Evolutionary conservation across 1,139 yeast species (phyloP).

Genomic region (Blastobotrys illinoisensis): DNA sequence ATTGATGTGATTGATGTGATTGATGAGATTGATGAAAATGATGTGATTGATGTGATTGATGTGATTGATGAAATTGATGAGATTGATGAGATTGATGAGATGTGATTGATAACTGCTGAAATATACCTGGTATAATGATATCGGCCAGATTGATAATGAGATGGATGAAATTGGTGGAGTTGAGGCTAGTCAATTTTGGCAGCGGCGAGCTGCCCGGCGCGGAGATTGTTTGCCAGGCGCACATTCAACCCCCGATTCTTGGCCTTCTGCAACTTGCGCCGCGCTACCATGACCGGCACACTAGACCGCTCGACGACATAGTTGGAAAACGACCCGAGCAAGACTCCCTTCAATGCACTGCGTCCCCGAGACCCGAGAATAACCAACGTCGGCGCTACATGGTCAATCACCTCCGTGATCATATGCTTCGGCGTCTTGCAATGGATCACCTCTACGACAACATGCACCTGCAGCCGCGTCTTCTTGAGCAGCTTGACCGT

Average conservation of each 20-base stretch:
- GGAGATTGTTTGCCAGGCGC: constrained; percentile 39
- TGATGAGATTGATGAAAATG: no score
- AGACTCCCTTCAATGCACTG: constrained; percentile 68
- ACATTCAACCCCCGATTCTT: constrained; percentile 45
- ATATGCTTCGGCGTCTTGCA: constrained; percentile 87
- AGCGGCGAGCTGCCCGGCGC: constrained; percentile 18
- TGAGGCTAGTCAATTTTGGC: constrained; percentile 26
- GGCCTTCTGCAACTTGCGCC: constrained; percentile 73
- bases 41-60: no score
- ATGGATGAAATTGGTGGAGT: no score
- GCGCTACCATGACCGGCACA: constrained; percentile 88
- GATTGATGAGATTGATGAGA: no score
- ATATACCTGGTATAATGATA: no score
- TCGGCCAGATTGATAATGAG: no score
- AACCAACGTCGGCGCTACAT: constrained; percentile 75
- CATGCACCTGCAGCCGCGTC: constrained; percentile 72
- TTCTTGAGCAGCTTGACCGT: constrained; percentile 55
- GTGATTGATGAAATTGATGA: no score
- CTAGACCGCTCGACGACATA: constrained; percentile 71
- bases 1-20: no score
- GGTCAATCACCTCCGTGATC: constrained; percentile 75
- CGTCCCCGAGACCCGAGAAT: constrained; percentile 79
- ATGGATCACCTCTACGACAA: constrained; percentile 69
- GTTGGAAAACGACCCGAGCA: constrained; percentile 69
- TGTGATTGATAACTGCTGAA: no score